phyloP scores from a whole-genome alignment of 805 yeast species.

The Candida boidinii region DNA sequence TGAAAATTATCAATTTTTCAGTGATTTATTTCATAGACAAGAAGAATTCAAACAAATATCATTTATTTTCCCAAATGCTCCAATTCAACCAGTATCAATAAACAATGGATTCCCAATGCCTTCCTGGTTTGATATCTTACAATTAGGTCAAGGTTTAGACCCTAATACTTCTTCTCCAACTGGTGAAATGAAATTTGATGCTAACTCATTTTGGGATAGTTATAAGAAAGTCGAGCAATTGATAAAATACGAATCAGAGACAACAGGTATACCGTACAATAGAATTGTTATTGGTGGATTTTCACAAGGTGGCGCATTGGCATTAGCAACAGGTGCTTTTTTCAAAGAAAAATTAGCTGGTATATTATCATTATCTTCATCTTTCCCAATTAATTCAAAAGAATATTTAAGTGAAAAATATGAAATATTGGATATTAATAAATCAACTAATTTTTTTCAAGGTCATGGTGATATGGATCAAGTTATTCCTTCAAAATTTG shows the following conservation, averaged over 20 bases:
- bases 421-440: slow-evolving; percentile 35
- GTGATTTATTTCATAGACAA: slow-evolving; percentile 45
- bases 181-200: slow-evolving; percentile 40
- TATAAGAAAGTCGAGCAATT: slow-evolving; percentile 34
- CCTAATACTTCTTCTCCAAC: neutral
- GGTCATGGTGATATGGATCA: slow-evolving; percentile 85
- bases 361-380: slow-evolving; percentile 69
- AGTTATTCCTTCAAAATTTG: slow-evolving; percentile 38
- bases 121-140: slow-evolving; percentile 78
- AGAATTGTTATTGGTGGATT: slow-evolving; percentile 90
- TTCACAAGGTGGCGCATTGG: slow-evolving; percentile 85
- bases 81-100: slow-evolving; percentile 56
- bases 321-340: slow-evolving; percentile 52
- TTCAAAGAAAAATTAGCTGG: slow-evolving; percentile 68
- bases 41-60: slow-evolving; percentile 44
- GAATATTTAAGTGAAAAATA: slow-evolving; percentile 15
- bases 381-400: slow-evolving; percentile 39
- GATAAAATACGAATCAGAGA: slow-evolving; percentile 44
- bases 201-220: slow-evolving; percentile 43
- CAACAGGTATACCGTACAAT: slow-evolving; percentile 48
- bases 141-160: slow-evolving; percentile 39
- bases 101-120: slow-evolving; percentile 65
- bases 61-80: slow-evolving; percentile 91
- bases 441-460: slow-evolving; percentile 69
- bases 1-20: slow-evolving; percentile 79